These are phyloP conservation scores for Didymella sp. DNA, from an alignment of 2,329 filamentous ascomycete species.

Conservation along the genomic window DNA sequence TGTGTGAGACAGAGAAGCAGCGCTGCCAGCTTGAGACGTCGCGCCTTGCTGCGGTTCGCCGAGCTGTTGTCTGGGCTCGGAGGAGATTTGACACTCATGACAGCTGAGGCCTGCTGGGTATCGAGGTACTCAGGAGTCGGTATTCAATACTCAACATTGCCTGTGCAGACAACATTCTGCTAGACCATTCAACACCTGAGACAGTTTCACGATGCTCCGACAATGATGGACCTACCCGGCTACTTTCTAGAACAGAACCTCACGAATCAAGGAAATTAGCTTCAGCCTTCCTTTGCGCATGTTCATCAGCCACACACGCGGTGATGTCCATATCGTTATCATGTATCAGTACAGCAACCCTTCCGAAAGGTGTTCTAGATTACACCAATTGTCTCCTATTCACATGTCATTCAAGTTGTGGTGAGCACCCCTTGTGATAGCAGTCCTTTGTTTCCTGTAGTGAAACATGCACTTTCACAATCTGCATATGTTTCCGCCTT, in stretches of 20 bases:
- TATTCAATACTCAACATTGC: background rate
- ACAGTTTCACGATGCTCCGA: slow-evolving; percentile 13
- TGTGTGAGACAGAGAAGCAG: slow-evolving; percentile 4
- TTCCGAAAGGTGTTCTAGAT: background rate
- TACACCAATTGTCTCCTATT: background rate
- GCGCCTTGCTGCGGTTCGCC: slow-evolving; percentile 6
- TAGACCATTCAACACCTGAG: slow-evolving; percentile 6
- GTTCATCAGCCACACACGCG: slow-evolving; percentile 12
- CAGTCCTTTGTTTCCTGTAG: background rate
- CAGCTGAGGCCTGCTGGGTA: slow-evolving; percentile 7
- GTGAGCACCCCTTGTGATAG: background rate
- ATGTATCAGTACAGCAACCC: background rate
- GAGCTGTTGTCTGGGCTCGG: slow-evolving; percentile 4
- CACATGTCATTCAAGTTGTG: background rate
- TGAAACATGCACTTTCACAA: slow-evolving; percentile 3
- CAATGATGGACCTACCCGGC: slow-evolving; percentile 5
- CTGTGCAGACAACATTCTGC: slow-evolving; percentile 4
- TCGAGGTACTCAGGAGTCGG: slow-evolving; percentile 1
- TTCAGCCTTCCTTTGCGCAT: slow-evolving; percentile 7
- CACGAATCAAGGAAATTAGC: slow-evolving; percentile 3
- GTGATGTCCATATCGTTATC: slow-evolving; percentile 3
- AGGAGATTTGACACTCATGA: background rate
- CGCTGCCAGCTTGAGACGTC: background rate
- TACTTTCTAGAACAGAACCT: slow-evolving; percentile 1
- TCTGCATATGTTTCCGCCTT: background rate